These are phyloP conservation scores for Ceratobasidium sp. DNA, from an alignment of 1,284 basidiomycete species.

Conservation along the genomic window DNA sequence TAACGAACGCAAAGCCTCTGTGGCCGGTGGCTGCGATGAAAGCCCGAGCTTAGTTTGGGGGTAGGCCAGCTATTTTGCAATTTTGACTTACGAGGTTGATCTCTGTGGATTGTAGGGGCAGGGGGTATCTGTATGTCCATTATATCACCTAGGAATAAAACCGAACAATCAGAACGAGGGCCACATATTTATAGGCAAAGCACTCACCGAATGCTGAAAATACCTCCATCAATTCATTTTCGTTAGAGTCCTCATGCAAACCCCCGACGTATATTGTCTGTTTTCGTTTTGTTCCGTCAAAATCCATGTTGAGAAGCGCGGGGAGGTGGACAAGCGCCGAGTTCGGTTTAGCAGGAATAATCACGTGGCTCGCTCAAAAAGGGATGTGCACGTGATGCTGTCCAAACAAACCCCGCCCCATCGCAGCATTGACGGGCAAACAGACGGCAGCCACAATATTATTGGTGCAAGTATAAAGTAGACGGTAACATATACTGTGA, in stretches of 20 bases:
- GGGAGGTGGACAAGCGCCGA: not conserved
- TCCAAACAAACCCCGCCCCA: slow-evolving; percentile 40
- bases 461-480: not conserved
- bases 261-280: slow-evolving; percentile 84
- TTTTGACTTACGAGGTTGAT: slow-evolving; percentile 40
- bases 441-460: not conserved
- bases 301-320: slow-evolving; percentile 29
- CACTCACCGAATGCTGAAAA: slow-evolving; percentile 80
- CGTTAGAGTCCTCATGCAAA: slow-evolving; percentile 78
- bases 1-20: slow-evolving; percentile 84
- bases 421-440: not conserved
- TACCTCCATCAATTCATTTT: slow-evolving; percentile 69
- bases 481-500: slow-evolving; percentile 1
- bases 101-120: slow-evolving; percentile 67
- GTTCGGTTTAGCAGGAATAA: not conserved
- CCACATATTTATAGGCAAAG: slow-evolving; percentile 22
- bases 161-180: slow-evolving; percentile 13
- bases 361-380: slow-evolving; percentile 2
- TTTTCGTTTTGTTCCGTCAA: slow-evolving; percentile 78
- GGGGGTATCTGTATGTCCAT: slow-evolving; percentile 82
- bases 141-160: slow-evolving; percentile 69
- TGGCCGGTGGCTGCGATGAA: slow-evolving; percentile 70
- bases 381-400: not conserved
- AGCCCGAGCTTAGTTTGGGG: slow-evolving; percentile 44
- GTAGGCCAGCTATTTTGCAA: slow-evolving; percentile 40